phyloP scores from a whole-genome alignment of 345 rosid species.

The Boechera retrofracta region DNA sequence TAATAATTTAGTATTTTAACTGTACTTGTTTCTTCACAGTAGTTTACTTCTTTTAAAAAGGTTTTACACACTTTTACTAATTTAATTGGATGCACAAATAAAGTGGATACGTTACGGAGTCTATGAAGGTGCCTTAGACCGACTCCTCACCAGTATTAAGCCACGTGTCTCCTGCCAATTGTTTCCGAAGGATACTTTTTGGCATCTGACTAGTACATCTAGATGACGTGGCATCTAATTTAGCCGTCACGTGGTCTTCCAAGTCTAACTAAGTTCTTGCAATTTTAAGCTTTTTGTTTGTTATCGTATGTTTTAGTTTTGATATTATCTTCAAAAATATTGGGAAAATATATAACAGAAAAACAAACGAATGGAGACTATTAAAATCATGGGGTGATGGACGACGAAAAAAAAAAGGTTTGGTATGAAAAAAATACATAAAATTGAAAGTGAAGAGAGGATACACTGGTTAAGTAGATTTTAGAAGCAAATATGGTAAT shows the following conservation, averaged over 20 bases:
- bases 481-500: background rate
- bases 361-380: background rate
- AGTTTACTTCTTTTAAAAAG: conserved; percentile 5
- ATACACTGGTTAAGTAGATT: background rate
- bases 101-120: conserved; percentile 41
- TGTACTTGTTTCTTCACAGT: conserved; percentile 18
- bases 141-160: conserved; percentile 25
- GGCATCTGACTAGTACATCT: conserved; percentile 7
- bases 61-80: conserved; percentile 31
- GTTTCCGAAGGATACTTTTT: conserved; percentile 15
- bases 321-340: conserved; percentile 35
- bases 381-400: background rate
- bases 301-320: conserved; percentile 19
- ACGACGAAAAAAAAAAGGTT: too few species aligned
- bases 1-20: conserved; percentile 19
- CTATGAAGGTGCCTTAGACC: conserved; percentile 26
- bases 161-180: conserved; percentile 43
- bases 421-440: background rate
- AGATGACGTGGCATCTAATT: conserved; percentile 8
- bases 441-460: background rate
- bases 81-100: conserved; percentile 25
- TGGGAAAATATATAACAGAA: background rate
- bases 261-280: background rate
- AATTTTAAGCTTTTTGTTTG: conserved; percentile 22
- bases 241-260: conserved; percentile 22